Evolutionary conservation across 2,329 filamentous ascomycete species (phyloP), one percentile per base, ranked within the genome.

Genomic region (Apiospora aurea): DNA sequence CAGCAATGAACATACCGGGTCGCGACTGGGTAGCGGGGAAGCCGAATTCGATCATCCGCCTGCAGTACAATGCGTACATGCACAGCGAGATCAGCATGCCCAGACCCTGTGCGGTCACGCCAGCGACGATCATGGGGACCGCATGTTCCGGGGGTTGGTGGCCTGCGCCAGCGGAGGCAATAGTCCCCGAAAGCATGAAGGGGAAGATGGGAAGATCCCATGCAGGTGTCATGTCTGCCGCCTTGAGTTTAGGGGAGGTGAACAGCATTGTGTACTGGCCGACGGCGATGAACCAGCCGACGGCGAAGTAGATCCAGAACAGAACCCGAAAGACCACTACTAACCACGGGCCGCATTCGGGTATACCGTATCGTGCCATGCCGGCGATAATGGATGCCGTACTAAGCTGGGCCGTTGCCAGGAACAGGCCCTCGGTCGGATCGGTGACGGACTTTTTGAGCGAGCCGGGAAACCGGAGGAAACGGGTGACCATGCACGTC

Each of bases 341-440:
- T 16, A 84, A 80, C 82, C 83, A 85, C 1, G 80, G 78, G 0
- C 82, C 81, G 74, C 81, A 83, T 2, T 79, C 77, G 41, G 83
- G 82, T 4, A 83, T 78, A 34, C 77, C 77, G 69, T 80, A 80
- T 69, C 82, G 80, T 57, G 83, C 82, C 18, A 83, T 83, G 24
- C 82, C 80, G 4, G 80, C 78, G 70, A 85, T 83, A 74, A 85
- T 84, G 13, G 82, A 83, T 4, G 83, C 85, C 76, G 86, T 81
- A 5, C 84, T 83, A 10, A 80, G 74, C 0, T 75, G 75, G 16
- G 78, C 77, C 11, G 78, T 79, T 2, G 82, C 81, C 24, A 87
- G 78, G 77, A 87, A 87, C 8, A 87, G 81, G 1, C 83, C 83
- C 77, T 89, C 87, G n/a, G 82, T 82, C 7, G 87, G 86, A 72